Evolutionary conservation across 768 basidiomycete genomes (phyloP), one percentile per base, ranked within the genome.

Genomic region (Baorangia bicolor): DNA sequence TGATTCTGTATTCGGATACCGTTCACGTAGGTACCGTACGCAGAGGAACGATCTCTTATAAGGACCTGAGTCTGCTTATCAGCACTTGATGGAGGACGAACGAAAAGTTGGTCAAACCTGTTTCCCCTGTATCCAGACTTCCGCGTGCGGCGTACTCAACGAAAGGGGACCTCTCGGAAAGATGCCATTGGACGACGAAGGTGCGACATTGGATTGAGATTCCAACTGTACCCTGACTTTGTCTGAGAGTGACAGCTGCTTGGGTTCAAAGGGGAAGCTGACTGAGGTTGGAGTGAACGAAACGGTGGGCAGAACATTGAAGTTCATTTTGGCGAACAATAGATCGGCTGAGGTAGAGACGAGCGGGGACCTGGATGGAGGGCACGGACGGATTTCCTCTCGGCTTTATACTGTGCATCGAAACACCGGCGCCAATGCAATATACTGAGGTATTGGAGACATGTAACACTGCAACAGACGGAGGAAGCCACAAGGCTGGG

Each of bases 1-100:
- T 69, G 71, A 18, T 73, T 64, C 20, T 68, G 69, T 57, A 81
- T 72, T 57, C 70, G 73, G 52, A 69, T 53, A 30, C 75, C 76
- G 54, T 82, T 82, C 47, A 82, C 68, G 58, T 71, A 78, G 31
- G 81, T 82, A 12, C 81, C 80, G 50, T 79, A 77, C 8, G 74
- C 60, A 7, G 79, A 74, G 18, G 75, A 73, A 41, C 78, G 70
- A 62, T 82, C 81, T 37, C 75, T 74, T 51, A 82, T 75, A 51
- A 73, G 76, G 16, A 80, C 64, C 81, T 82, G 55, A 16, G 16
- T 40, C 35, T 13, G 23, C 30, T 39, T 25, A 18, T 70, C 35
- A 69, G 50, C 20, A 31, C 51, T 39, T 10, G 23, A 41, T 21
- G n/a, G 35, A 35, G 37, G 23, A 37, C 23, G 31, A 28, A 61